A percentile compares a stretch with the other conserved stretches of the same genome.
These are phyloP conservation scores for Solanum paucissectum DNA, from an alignment of 257 asterid genomes.

Conservation along the genomic window DNA sequence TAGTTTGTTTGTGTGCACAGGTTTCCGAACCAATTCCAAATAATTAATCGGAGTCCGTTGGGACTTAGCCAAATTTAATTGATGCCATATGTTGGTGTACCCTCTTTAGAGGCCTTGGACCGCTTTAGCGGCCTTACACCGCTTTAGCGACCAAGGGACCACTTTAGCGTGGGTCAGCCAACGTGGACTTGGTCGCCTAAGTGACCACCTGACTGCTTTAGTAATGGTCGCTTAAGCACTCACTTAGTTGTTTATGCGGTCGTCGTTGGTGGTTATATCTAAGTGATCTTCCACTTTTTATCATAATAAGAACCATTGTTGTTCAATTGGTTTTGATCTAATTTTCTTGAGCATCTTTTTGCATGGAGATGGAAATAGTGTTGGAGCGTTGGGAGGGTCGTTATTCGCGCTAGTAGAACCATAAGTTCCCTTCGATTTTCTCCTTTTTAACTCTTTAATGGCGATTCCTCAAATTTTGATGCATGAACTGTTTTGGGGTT, in stretches of 20 bases:
- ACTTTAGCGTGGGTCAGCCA: not conserved
- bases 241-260: not conserved
- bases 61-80: not conserved
- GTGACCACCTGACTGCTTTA: not conserved
- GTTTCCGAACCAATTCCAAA: not conserved
- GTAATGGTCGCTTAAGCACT: not conserved
- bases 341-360: not conserved
- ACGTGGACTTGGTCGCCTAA: not conserved
- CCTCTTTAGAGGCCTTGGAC: not conserved
- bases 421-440: not conserved
- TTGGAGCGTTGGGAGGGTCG: not conserved
- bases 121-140: too few species aligned
- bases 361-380: not conserved
- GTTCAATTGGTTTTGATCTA: not conserved
- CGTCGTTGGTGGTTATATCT: not conserved
- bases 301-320: too few species aligned
- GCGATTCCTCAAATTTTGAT: too few species aligned
- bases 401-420: too few species aligned
- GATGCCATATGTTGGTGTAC: not conserved
- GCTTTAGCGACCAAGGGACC: not conserved
- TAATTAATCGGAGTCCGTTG: not conserved
- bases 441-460: not conserved
- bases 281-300: not conserved
- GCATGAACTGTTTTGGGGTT: not conserved
- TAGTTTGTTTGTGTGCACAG: not conserved